Evolutionary conservation across 164 flowering plant species (phyloP).

Genomic region (Sextonia rubra): DNA sequence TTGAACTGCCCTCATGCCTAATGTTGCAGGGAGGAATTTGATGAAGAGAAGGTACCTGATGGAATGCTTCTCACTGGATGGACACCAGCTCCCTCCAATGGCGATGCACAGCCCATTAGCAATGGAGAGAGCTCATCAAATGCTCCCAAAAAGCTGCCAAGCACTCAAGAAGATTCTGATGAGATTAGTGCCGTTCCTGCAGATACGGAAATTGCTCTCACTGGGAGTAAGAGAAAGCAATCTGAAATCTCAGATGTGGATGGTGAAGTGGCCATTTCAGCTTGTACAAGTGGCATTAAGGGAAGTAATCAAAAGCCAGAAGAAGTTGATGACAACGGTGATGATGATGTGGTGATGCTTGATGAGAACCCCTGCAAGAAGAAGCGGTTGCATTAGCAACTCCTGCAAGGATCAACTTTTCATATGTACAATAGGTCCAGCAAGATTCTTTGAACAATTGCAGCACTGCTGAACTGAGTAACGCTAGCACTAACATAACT

Average conservation of each 20-base stretch:
- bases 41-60: constrained; percentile 92
- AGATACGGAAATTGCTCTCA: constrained; percentile 10
- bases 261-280: constrained; percentile 9
- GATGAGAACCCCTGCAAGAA: constrained; percentile 35
- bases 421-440: constrained; percentile 11
- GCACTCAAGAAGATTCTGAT: constrained; percentile 31
- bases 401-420: constrained; percentile 12
- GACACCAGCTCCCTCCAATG: constrained; percentile 44
- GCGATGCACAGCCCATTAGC: constrained; percentile 26
- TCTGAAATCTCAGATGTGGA: constrained; percentile 29
- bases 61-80: constrained; percentile 91
- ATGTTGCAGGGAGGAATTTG: constrained; percentile 75
- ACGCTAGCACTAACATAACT: constrained; percentile 1
- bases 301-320: constrained; percentile 17
- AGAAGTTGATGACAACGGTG: constrained; percentile 33
- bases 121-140: constrained; percentile 54
- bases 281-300: neutral
- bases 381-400: constrained; percentile 36
- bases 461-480: neutral
- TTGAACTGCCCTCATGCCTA: neutral
- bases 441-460: neutral
- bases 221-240: constrained; percentile 59
- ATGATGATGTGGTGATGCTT: constrained; percentile 36
- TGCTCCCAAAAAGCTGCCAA: constrained; percentile 21
- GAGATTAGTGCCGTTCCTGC: constrained; percentile 31